A percentile compares a stretch with the other conserved stretches of the same genome.
Evolutionary conservation across 495 filamentous ascomycete species (phyloP).

Genomic region (Amorphotheca resinae): DNA sequence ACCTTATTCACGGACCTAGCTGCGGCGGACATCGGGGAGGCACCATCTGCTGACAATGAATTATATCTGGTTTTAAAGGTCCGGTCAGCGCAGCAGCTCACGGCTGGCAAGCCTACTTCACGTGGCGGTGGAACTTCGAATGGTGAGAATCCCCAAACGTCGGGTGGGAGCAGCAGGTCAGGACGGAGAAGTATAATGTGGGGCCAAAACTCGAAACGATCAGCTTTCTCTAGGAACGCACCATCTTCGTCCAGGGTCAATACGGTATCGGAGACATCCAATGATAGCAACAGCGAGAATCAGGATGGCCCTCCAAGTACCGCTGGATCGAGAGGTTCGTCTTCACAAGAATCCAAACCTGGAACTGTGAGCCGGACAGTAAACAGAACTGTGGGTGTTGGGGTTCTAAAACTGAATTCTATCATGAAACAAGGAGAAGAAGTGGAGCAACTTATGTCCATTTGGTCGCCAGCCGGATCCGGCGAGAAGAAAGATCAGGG

Average conservation of each 20-base stretch:
- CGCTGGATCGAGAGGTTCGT: conserved; percentile 35
- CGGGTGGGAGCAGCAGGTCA: conserved; percentile 27
- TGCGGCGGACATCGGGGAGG: conserved; percentile 72
- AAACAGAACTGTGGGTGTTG: conserved; percentile 65
- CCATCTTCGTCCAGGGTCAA: conserved; percentile 30
- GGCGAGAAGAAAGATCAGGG: conserved; percentile 39
- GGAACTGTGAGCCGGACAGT: conserved; percentile 23
- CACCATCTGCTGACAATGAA: conserved; percentile 47
- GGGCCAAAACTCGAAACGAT: conserved; percentile 42
- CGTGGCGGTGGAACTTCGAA: conserved; percentile 4
- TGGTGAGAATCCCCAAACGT: conserved; percentile 7
- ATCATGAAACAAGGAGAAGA: conserved; percentile 67
- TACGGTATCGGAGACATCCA: conserved; percentile 34
- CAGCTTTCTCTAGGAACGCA: conserved; percentile 33
- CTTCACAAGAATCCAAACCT: conserved; percentile 26
- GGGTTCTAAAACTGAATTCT: conserved; percentile 65
- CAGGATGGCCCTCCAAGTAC: conserved; percentile 33
- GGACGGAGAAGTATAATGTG: conserved; percentile 81
- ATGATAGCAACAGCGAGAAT: conserved; percentile 25
- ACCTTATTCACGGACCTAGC: conserved; percentile 81
- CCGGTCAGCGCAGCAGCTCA: conserved; percentile 45
- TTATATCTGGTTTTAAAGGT: conserved; percentile 80
- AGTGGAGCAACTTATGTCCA: conserved; percentile 60
- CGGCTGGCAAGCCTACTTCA: conserved; percentile 30
- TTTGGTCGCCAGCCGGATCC: conserved; percentile 54